Base-by-base conservation (phyloP, 2,329 filamentous ascomycete species). In the Cordyceps cicadae region DNA sequence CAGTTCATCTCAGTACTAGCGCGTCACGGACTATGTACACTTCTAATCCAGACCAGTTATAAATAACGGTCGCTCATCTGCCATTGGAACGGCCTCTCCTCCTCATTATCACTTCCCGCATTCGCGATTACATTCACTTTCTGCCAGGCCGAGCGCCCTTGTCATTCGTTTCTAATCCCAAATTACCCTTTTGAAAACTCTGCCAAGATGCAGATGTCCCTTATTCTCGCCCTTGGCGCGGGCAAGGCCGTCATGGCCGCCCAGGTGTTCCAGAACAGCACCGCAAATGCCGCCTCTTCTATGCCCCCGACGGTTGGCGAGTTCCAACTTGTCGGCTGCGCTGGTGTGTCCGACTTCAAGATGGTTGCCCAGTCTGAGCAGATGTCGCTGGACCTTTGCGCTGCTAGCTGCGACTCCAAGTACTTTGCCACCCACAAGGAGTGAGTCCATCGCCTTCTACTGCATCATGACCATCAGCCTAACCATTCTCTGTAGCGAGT, bases 41-140 rank as follows among this genome's bases (percentile, higher is more conserved):
- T 29, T 29, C 29, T 29, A 29, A 15, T 46, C 45, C 24, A 54
- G 14, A 26, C 6, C 5, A 17, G 51, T 64, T 69, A 70, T 71
- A 71, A 71, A 71, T 66, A 66, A 65, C 63, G 59, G 62, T 60
- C 26, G 56, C 55, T 50, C 41, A 62, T 69, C 69, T 66, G 59
- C 57, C 24, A 52, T 62, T 62, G 26, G 32, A 8, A 19, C 17
- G 3, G 17, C 32, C 17, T 17, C 63, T 63, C 60, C 43, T 63
- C 52, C 21, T 59, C 57, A 59, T 64, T 62, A 62, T 56, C 61
- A 63, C 67, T 58, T 62, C 63, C 63, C 46, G 64, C 63, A 65
- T 56, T 69, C 70, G 72, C 69, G 70, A 71, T 68, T 67, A 64
- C 69, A 63, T 52, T 71, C 71, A 62, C 65, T 67, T 54, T 64